phyloP scores from a whole-genome alignment of 2,329 filamentous ascomycete species.

The Trichoderma sp. region DNA sequence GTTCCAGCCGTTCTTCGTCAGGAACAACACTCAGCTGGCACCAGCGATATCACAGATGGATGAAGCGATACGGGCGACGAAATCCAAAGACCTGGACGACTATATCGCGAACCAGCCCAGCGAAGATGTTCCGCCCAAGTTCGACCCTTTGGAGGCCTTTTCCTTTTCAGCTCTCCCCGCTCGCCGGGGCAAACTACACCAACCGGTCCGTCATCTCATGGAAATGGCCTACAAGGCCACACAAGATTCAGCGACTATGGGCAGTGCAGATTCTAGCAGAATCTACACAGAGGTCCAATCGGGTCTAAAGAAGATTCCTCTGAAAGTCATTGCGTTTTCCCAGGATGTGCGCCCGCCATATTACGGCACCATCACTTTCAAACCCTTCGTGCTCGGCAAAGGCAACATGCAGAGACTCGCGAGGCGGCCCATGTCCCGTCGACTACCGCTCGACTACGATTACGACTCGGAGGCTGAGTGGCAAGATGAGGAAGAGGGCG shows the following conservation, averaged over 20 bases:
- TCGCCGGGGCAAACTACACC: constrained; percentile 51
- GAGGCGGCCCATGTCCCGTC: constrained; percentile 55
- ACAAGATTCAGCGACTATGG: constrained; percentile 43
- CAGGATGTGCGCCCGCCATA: constrained; percentile 72
- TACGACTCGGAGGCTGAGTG: constrained; percentile 87
- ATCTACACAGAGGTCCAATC: constrained; percentile 41
- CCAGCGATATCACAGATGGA: constrained; percentile 61
- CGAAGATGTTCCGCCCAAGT: constrained; percentile 41
- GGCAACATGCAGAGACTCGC: constrained; percentile 55
- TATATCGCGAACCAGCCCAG: constrained; percentile 52
- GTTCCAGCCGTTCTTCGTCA: constrained; percentile 82
- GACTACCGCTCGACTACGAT: constrained; percentile 73
- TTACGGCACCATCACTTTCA: constrained; percentile 69
- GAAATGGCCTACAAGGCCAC: constrained; percentile 54
- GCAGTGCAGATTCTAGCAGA: constrained; percentile 43
- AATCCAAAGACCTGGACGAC: constrained; percentile 56
- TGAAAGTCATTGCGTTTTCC: constrained; percentile 65
- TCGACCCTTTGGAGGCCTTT: constrained; percentile 52
- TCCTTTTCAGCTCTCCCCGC: constrained; percentile 45
- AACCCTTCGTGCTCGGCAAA: constrained; percentile 49
- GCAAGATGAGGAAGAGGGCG: constrained; percentile 72
- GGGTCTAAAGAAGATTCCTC: constrained; percentile 56
- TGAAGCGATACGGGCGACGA: constrained; percentile 55
- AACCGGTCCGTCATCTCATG: constrained; percentile 64
- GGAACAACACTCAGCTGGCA: constrained; percentile 72